Base-by-base conservation (phyloP, 257 asterid species). In the Nicotiana knightiana region DNA sequence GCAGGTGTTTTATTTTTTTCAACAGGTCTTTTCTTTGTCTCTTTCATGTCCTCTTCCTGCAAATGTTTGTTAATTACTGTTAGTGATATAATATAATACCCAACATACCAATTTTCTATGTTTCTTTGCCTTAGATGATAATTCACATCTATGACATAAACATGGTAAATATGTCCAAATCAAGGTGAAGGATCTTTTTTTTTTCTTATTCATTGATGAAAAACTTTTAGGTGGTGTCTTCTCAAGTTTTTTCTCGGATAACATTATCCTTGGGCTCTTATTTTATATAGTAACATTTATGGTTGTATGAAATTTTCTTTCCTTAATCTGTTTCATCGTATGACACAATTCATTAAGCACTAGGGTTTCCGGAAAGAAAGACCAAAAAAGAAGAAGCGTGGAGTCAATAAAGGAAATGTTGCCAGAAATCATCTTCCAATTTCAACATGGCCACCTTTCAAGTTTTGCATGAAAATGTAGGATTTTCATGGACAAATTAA, bases 31-130 rank as follows among this genome's bases (percentile, higher is more conserved):
- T 87, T 89, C 21, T 46, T 81, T 58, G 78, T 83, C 67, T 86
- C 85, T 4, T 51, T 9, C 12, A 81, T 85, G 77, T 82, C 77
- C 77, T 87, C 93, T 75, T 86, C 90, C 97, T 93, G 93, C 66
- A 83, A 59, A 79, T 28, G 64, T 75, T 37, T 53, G 43, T 51
- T n/a, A 51, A 28, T 62, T 51, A 73, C 43, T 7, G 73, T 66
- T 64, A 64, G n/a, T 12, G 39, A 64, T 64, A 64, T 28, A 61
- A 16, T n/a, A 61, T 11, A 63, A 63, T 5, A 26, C 5, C 67
- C 33, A 61, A 61, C 4, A 24, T 63, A 12, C 48, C 18, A 15
- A 13, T 13, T 73, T 46, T 73, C 62, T 7, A 26, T 53, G 10
- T 51, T 51, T 15, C 46, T 48, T 73, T 10, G 46, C 18, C 79